phyloP scores from a whole-genome alignment of 179 eudicot genomes.

The Monotropa hypopitys region DNA sequence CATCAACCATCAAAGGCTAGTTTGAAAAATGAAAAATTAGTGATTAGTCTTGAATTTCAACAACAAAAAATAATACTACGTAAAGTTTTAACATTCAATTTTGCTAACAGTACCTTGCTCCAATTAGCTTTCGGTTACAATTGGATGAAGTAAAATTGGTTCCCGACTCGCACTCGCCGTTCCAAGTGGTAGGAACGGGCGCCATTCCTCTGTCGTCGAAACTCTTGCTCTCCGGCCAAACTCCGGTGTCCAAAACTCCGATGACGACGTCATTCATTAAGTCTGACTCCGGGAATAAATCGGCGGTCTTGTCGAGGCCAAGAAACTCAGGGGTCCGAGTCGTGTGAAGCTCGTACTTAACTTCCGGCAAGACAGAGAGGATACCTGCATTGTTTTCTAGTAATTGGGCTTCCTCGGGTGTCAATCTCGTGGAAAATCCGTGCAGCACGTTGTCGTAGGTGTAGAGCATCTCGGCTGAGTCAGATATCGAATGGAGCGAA shows the following conservation, averaged over 20 bases:
- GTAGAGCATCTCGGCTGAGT: slow-evolving; percentile 46
- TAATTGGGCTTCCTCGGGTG: slow-evolving; percentile 20
- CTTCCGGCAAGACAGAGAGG: slow-evolving; percentile 40
- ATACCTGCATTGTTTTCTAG: slow-evolving; percentile 33
- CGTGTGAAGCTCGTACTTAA: slow-evolving; percentile 41
- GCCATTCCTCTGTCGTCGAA: slow-evolving; percentile 52
- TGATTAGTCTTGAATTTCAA: too few relatives aligned
- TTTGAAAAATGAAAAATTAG: too few relatives aligned
- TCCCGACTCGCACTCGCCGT: slow-evolving; percentile 49
- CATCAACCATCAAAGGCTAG: too few relatives aligned
- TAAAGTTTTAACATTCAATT: too few relatives aligned
- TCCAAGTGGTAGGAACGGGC: slow-evolving; percentile 54
- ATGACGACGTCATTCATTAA: slow-evolving; percentile 32
- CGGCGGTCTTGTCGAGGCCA: slow-evolving; percentile 31
- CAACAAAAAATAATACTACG: too few relatives aligned
- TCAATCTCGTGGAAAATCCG: slow-evolving; percentile 49
- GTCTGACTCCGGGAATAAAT: slow-evolving; percentile 19
- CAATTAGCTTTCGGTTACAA: slow-evolving; percentile 57
- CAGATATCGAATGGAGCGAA: slow-evolving; percentile 41
- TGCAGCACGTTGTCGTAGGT: slow-evolving; percentile 40
- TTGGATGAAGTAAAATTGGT: slow-evolving; percentile 31
- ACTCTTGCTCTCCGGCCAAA: slow-evolving; percentile 67
- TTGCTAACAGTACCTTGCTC: slow-evolving; percentile 34
- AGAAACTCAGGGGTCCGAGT: slow-evolving; percentile 58
- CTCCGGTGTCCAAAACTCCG: slow-evolving; percentile 61